These are phyloP conservation scores for Asterionellopsis glacialis DNA, from an alignment of 108 stramenopile species.

Conservation along the genomic window DNA sequence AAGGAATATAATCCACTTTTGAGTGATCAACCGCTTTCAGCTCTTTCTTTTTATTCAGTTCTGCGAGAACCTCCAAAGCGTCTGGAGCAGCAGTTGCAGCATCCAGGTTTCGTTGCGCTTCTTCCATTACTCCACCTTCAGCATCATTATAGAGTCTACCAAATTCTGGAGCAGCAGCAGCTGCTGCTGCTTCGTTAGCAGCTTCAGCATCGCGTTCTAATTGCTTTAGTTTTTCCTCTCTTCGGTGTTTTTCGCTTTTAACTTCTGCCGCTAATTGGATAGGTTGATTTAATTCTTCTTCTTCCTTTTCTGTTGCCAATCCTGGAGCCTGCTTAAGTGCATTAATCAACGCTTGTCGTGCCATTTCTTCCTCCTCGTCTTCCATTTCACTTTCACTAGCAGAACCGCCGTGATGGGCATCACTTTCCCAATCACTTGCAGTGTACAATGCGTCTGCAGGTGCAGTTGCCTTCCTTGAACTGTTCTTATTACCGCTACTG, in stretches of 20 bases:
- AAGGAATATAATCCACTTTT: conserved; percentile 80
- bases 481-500: conserved; percentile 12
- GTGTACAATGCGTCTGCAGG: conserved; percentile 38
- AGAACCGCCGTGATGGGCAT: conserved; percentile 21
- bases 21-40: conserved; percentile 93
- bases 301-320: conserved; percentile 13
- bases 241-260: conserved; percentile 74
- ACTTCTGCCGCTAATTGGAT: conserved; percentile 56
- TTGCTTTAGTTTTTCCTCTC: conserved; percentile 60
- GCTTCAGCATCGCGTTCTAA: conserved; percentile 67
- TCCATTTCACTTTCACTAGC: conserved; percentile 20
- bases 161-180: conserved; percentile 52
- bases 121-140: conserved; percentile 90
- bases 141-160: conserved; percentile 78
- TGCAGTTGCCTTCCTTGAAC: conserved; percentile 11
- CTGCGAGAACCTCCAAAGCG: conserved; percentile 88
- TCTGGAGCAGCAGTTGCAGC: conserved; percentile 74
- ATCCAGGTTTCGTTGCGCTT: conserved; percentile 80
- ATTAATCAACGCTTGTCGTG: conserved; percentile 76
- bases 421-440: conserved; percentile 73
- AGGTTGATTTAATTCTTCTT: conserved; percentile 26
- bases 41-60: conserved; percentile 93
- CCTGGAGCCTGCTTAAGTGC: conserved; percentile 55
- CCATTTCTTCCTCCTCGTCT: conserved; percentile 79
- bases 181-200: conserved; percentile 43